These are phyloP conservation scores for Fragosphaeria purpurea DNA, from an alignment of 2,329 filamentous ascomycete species.

Conservation along the genomic window DNA sequence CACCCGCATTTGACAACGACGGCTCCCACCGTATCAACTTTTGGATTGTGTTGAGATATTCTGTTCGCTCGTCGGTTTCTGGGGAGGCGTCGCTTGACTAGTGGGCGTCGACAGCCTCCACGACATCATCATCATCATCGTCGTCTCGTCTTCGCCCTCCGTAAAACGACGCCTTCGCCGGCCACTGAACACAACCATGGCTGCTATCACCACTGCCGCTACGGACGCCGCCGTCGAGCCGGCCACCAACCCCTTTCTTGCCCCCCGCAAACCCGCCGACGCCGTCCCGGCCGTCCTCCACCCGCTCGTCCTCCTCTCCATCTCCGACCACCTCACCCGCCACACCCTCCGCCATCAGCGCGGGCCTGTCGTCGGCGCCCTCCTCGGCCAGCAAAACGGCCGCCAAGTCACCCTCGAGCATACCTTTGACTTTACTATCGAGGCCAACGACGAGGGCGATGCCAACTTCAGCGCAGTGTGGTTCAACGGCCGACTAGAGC, in stretches of 20 bases:
- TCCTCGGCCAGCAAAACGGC: conserved; percentile 88
- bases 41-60: too few relatives aligned
- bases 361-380: conserved; percentile 71
- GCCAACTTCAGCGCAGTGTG: conserved; percentile 56
- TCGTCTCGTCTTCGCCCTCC: not conserved
- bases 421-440: conserved; percentile 72
- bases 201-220: not conserved
- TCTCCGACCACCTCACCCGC: conserved; percentile 92
- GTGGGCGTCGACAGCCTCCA: too few relatives aligned
- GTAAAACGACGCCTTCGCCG: too few relatives aligned
- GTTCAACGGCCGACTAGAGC: conserved; percentile 70
- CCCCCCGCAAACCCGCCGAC: conserved; percentile 58
- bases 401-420: conserved; percentile 86
- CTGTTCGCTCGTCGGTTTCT: too few relatives aligned
- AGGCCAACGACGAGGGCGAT: conserved; percentile 39
- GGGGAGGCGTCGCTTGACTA: too few relatives aligned
- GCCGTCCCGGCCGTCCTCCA: conserved; percentile 77
- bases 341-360: conserved; percentile 68
- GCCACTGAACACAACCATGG: not conserved
- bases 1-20: too few relatives aligned
- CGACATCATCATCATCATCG: too few relatives aligned
- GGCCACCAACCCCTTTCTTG: conserved; percentile 47
- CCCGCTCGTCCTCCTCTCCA: conserved; percentile 87
- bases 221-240: too few relatives aligned
- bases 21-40: too few relatives aligned